phyloP scores from a whole-genome alignment of 805 yeast species.

The Wickerhamiella siamensis region DNA sequence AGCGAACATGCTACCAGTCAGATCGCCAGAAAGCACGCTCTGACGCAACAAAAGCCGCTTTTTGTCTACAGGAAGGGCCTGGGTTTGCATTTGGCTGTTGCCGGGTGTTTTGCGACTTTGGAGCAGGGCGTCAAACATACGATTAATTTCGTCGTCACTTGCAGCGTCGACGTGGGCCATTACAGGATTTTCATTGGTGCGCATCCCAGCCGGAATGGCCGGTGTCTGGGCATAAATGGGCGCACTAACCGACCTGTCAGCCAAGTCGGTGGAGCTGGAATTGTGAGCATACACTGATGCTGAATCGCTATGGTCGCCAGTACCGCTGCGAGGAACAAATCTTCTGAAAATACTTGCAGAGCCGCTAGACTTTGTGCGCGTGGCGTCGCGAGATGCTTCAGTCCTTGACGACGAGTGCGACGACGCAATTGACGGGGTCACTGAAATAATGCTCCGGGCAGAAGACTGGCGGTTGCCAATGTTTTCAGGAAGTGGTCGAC shows the following conservation, averaged over 20 bases:
- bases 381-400: neutral
- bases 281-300: too few relatives aligned
- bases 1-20: neutral
- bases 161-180: slow-evolving; percentile 3
- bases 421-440: neutral
- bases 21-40: slow-evolving; percentile 51
- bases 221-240: too few relatives aligned
- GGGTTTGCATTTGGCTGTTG: slow-evolving; percentile 63
- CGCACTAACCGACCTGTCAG: too few relatives aligned
- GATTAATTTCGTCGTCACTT: slow-evolving; percentile 40
- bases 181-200: neutral
- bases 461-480: neutral
- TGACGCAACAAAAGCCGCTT: slow-evolving; percentile 89
- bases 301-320: neutral
- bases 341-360: neutral
- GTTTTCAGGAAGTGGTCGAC: neutral
- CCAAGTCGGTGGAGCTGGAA: too few relatives aligned
- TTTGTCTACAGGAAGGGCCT: slow-evolving; percentile 55
- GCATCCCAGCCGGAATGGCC: too few relatives aligned
- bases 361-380: neutral
- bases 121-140: slow-evolving; percentile 58
- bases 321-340: slow-evolving; percentile 2
- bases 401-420: neutral
- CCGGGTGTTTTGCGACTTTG: slow-evolving; percentile 49
- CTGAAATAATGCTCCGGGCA: slow-evolving; percentile 1